Base-by-base conservation (phyloP, 345 rosid species). In the Eucalyptus paniculata region DNA sequence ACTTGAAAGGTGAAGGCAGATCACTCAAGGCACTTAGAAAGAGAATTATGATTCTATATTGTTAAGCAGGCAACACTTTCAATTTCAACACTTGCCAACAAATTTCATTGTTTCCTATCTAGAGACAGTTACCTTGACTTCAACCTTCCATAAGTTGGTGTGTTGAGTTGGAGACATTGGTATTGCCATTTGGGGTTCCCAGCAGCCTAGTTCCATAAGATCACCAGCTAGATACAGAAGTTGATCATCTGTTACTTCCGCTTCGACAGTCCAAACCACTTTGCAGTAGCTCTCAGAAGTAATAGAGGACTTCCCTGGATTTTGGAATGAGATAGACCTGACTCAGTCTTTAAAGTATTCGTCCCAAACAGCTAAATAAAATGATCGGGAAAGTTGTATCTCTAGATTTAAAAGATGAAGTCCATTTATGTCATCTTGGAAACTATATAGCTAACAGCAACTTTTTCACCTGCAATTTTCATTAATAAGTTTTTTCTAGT, bases 201-300 rank as follows among this genome's bases (percentile, higher is more conserved):
- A 97, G 91, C 95, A 89, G 87, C 99, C 99, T 89, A 97, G 91
- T 88, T 93, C 92, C 53, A 88, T 80, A 88, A 94, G 97, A 92
- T 97, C 99, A 88, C 99, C 99, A 69, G 97, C 92, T 89, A 97
- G 32, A 77, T 93, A 97, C 67, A 97, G 94, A 91, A 88, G 92
- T 89, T 96, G 95, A 89, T 92, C 96, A 51, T 94, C 92, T 87
- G 91, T 92, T 89, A 97, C 82, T 91, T 97, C 96, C 65, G 98
- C 99, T 94, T 97, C 96, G 30, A 97, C 90, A 40, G 90, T 94
- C 99, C 99, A 97, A 90, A 96, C 94, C 83, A 96, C 94, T 92
- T 95, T 93, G 62, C 96, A 94, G 88, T 89, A 90, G 90, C 91
- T 94, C 91, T 92, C 89, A 32, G 91, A 89, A 89, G 92, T 86